These are phyloP conservation scores for Phytophthora nicotianae DNA, from an alignment of 352 stramenopile genomes.

Conservation along the genomic window DNA sequence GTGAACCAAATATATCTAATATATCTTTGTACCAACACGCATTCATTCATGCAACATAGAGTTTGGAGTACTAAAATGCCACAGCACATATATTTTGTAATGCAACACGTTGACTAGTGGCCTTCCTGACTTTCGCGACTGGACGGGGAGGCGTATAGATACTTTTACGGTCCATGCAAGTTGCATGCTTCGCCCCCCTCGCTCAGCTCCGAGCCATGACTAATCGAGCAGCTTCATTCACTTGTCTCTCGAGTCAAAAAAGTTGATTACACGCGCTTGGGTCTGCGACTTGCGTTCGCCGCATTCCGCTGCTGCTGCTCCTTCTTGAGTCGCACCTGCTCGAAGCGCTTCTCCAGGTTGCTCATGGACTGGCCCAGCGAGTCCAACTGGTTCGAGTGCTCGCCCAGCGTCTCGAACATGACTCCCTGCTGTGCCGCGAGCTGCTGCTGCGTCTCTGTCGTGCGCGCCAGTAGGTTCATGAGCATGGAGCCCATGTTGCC, in stretches of 20 bases:
- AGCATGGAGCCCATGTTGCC: constrained; percentile 90
- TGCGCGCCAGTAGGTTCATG: constrained; percentile 85
- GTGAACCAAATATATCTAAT: no score
- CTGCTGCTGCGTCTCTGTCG: constrained; percentile 88
- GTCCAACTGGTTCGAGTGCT: constrained; percentile 83
- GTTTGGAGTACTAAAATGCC: constrained; percentile 26
- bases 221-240: constrained; percentile 28
- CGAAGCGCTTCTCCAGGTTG: constrained; percentile 78
- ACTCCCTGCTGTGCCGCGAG: constrained; percentile 84
- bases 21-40: no score
- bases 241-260: constrained; percentile 20
- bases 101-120: constrained; percentile 42
- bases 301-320: constrained; percentile 36
- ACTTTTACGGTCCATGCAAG: constrained; percentile 40
- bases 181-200: constrained; percentile 36
- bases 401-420: constrained; percentile 88
- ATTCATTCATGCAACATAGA: background rate
- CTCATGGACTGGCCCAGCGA: constrained; percentile 75
- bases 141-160: constrained; percentile 37
- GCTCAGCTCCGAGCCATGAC: constrained; percentile 13
- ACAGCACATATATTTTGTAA: constrained; percentile 49
- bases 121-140: constrained; percentile 6
- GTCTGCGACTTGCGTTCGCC: constrained; percentile 28
- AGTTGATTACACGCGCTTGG: constrained; percentile 36
- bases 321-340: constrained; percentile 81